phyloP scores from a whole-genome alignment of 2,329 filamentous ascomycete genomes.

The Sarocladium brachiariae region DNA sequence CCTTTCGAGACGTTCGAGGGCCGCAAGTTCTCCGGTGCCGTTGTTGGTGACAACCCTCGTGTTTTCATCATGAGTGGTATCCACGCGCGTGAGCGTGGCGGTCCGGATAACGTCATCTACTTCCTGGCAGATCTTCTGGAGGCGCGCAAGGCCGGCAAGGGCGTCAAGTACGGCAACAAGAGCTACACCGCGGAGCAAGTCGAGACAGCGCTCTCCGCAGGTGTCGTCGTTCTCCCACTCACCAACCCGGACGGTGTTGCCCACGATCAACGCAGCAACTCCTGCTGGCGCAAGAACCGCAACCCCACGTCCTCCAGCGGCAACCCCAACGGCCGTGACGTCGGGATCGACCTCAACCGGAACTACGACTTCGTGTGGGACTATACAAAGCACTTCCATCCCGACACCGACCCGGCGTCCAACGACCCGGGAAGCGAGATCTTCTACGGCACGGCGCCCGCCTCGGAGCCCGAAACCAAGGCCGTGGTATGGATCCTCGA shows the following conservation, averaged over 20 bases:
- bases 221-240: constrained; percentile 41
- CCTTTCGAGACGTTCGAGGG: constrained; percentile 36
- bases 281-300: constrained; percentile 45
- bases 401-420: constrained; percentile 29
- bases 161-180: constrained; percentile 41
- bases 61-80: constrained; percentile 44
- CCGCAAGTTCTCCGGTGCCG: constrained; percentile 30
- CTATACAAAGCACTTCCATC: constrained; percentile 34
- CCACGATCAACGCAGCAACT: constrained; percentile 37
- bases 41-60: constrained; percentile 38
- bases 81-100: constrained; percentile 47
- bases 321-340: constrained; percentile 16
- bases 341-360: constrained; percentile 42
- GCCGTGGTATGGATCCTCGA: constrained; percentile 44
- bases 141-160: constrained; percentile 39
- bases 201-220: constrained; percentile 38
- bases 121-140: constrained; percentile 48
- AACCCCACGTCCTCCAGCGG: constrained; percentile 29
- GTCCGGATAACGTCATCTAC: constrained; percentile 46
- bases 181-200: constrained; percentile 43
- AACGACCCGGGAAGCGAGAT: constrained; percentile 31
- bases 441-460: constrained; percentile 39
- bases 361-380: constrained; percentile 51
- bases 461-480: constrained; percentile 46
- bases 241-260: constrained; percentile 41